Conservation (phyloP, 2,329 filamentous ascomycete species). For the Tolypocladium tropicale region DNA sequence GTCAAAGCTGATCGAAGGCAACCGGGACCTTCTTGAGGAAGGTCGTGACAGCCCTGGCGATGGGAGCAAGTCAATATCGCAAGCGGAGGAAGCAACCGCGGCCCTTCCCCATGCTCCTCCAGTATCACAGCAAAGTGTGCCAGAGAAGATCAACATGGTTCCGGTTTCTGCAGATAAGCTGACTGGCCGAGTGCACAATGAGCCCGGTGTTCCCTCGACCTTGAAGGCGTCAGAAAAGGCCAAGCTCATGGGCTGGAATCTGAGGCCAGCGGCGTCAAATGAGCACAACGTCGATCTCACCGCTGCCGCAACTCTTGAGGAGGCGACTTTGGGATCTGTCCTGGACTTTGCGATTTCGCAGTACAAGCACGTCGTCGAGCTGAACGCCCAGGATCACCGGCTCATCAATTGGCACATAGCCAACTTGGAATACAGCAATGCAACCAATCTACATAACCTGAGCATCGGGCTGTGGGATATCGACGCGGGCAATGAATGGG, state of each 20-base stretch:
- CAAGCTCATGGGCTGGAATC: conserved; percentile 70
- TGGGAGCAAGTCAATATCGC: conserved; percentile 57
- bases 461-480: conserved; percentile 93
- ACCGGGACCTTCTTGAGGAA: conserved; percentile 69
- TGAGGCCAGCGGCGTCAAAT: conserved; percentile 53
- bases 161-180: conserved; percentile 57
- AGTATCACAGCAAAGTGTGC: conserved; percentile 43
- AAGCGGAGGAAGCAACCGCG: conserved; percentile 60
- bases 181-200: conserved; percentile 62
- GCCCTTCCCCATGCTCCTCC: conserved; percentile 45
- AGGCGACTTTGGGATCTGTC: conserved; percentile 76
- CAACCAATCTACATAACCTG: conserved; percentile 73
- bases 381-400: conserved; percentile 78
- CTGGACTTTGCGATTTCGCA: conserved; percentile 87
- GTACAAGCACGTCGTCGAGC: conserved; percentile 71
- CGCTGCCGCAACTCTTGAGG: conserved; percentile 47
- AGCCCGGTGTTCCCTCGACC: conserved; percentile 58
- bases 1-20: conserved; percentile 67
- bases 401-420: conserved; percentile 97
- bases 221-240: conserved; percentile 69
- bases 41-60: conserved; percentile 69
- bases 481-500: conserved; percentile 95
- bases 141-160: conserved; percentile 45
- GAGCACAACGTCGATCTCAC: conserved; percentile 64
- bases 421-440: conserved; percentile 96